phyloP scores from a whole-genome alignment of 805 yeast genomes.

The Starmerella sp. region DNA sequence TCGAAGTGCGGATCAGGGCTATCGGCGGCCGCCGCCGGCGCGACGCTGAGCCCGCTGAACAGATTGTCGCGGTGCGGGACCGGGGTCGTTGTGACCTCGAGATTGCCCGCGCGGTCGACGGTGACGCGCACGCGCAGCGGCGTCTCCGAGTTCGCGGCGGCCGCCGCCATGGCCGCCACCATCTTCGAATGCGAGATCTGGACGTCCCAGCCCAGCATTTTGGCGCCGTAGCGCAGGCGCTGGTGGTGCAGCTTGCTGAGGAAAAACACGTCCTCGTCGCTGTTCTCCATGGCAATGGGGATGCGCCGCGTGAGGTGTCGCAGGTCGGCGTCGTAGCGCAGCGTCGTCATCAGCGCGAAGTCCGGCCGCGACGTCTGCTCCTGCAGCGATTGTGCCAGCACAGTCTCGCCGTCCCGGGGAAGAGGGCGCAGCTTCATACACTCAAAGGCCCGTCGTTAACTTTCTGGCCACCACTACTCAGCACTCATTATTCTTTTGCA shows the following conservation, averaged over 20 bases:
- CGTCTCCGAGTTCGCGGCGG: slow-evolving; percentile 11
- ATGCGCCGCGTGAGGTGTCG: slow-evolving; percentile 23
- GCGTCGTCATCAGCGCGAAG: slow-evolving; percentile 55
- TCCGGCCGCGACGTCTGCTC: slow-evolving; percentile 15
- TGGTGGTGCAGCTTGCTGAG: slow-evolving; percentile 53
- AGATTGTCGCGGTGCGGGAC: slow-evolving; percentile 26
- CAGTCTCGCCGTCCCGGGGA: slow-evolving; percentile 16
- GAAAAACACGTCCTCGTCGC: slow-evolving; percentile 38
- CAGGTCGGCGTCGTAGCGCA: slow-evolving; percentile 62
- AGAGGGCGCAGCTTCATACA: slow-evolving; percentile 20
- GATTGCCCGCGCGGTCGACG: slow-evolving; percentile 31
- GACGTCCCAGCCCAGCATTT: slow-evolving; percentile 43
- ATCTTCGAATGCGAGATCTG: slow-evolving; percentile 37
- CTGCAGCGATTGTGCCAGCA: neutral
- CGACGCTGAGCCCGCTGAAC: slow-evolving; percentile 24
- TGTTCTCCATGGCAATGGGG: slow-evolving; percentile 24
- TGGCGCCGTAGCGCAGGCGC: slow-evolving; percentile 44
- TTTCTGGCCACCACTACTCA: neutral
- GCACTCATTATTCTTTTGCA: neutral
- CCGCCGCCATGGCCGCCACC: slow-evolving; percentile 30
- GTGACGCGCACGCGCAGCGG: slow-evolving; percentile 42
- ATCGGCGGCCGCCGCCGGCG: slow-evolving; percentile 13
- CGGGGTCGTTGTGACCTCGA: slow-evolving; percentile 31
- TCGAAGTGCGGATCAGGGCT: slow-evolving; percentile 37
- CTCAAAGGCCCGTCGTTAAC: neutral